Evolutionary conservation across 495 filamentous ascomycete genomes (phyloP).

Genomic region (Aspergillus funiculosus): DNA sequence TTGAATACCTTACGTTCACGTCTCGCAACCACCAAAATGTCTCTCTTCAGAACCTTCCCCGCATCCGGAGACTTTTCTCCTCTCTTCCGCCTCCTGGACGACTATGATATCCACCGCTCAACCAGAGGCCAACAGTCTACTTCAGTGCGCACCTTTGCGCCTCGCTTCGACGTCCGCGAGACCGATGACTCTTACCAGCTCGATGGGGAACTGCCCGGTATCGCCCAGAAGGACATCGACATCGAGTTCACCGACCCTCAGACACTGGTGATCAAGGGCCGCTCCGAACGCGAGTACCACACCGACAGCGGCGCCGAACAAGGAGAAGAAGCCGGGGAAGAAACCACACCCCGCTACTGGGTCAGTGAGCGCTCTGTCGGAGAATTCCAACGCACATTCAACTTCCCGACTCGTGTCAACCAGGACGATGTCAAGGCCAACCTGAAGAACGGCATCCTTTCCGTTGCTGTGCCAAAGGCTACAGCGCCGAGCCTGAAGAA

Average conservation of each 20-base stretch:
- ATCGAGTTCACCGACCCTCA: constrained; percentile 83
- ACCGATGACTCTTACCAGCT: constrained; percentile 66
- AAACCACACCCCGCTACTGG: constrained; percentile 60
- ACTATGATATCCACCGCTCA: constrained; percentile 41
- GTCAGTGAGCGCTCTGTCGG: constrained; percentile 76
- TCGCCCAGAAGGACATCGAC: constrained; percentile 69
- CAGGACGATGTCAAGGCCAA: constrained; percentile 72
- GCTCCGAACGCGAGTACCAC: constrained; percentile 41
- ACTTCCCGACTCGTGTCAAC: constrained; percentile 70
- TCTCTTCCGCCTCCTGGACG: constrained; percentile 44
- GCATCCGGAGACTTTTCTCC: constrained; percentile 34
- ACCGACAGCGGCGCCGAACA: constrained; percentile 40
- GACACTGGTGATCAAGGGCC: constrained; percentile 72
- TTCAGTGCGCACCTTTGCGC: constrained; percentile 50
- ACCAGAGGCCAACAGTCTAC: constrained; percentile 13
- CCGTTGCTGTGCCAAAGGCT: constrained; percentile 75
- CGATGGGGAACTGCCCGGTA: constrained; percentile 83
- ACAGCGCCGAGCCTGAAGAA: constrained; percentile 46
- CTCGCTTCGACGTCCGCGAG: constrained; percentile 81
- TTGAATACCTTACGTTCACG: constrained; percentile 7
- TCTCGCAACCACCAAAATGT: constrained; percentile 26
- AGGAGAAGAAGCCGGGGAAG: constrained; percentile 15
- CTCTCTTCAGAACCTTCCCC: constrained; percentile 36
- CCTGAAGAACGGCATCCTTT: constrained; percentile 74
- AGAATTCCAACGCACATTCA: constrained; percentile 77